Conservation (phyloP, 305 asterid genomes). For the Solanum hybrid region DNA sequence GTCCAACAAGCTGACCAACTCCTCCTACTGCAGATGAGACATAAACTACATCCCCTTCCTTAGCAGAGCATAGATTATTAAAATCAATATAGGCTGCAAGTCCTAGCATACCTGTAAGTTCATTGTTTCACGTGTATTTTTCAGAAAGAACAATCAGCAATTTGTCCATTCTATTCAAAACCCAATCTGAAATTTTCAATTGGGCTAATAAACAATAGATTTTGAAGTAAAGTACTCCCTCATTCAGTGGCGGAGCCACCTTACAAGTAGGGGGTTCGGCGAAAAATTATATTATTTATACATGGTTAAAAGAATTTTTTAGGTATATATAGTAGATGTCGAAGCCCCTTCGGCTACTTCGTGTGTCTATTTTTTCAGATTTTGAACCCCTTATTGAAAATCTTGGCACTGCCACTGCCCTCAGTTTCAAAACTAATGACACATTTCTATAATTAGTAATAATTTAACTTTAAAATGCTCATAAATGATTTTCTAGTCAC, state of each 20-base stretch:
- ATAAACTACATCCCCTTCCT: slow-evolving; percentile 20
- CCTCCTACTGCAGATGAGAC: slow-evolving; percentile 22
- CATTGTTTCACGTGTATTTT: not conserved
- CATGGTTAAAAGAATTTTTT: too few species aligned
- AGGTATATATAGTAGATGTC: too few species aligned
- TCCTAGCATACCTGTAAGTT: slow-evolving; percentile 22
- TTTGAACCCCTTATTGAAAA: too few species aligned
- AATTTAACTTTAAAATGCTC: too few species aligned
- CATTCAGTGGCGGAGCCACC: too few species aligned
- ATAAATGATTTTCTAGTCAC: not conserved
- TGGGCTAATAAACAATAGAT: not conserved
- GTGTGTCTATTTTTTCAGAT: too few species aligned
- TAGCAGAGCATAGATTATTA: slow-evolving; percentile 13
- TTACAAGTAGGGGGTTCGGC: too few species aligned
- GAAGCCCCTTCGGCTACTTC: too few species aligned
- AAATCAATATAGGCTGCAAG: slow-evolving; percentile 22
- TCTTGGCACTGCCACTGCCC: too few species aligned
- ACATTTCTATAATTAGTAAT: too few species aligned
- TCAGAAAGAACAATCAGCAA: not conserved
- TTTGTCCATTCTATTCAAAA: not conserved
- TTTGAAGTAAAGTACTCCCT: not conserved
- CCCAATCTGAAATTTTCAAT: not conserved
- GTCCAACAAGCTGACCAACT: slow-evolving; percentile 25
- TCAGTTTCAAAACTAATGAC: too few species aligned
- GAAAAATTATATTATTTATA: too few species aligned